phyloP scores from a whole-genome alignment of 352 stramenopile species.

The Globisporangium uncinulatum region DNA sequence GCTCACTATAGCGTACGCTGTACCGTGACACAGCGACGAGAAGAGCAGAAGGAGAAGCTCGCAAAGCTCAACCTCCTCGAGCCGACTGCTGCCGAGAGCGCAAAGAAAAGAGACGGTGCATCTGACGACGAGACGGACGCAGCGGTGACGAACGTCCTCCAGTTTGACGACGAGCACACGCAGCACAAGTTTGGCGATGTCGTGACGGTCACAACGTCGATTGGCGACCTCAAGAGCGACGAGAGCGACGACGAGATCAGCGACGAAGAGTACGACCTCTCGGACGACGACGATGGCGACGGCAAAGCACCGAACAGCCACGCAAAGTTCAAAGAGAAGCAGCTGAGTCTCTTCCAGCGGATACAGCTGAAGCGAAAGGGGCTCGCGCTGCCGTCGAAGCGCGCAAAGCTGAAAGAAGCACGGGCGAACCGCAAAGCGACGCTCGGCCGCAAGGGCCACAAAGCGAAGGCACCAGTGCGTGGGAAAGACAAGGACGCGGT shows the following conservation, averaged over 20 bases:
- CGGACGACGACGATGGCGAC: slow-evolving; percentile 31
- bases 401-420: slow-evolving; percentile 78
- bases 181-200: slow-evolving; percentile 84
- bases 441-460: slow-evolving; percentile 24
- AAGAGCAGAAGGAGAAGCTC: slow-evolving; percentile 75
- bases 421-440: slow-evolving; percentile 65
- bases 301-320: slow-evolving; percentile 12
- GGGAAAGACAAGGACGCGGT: slow-evolving; percentile 41
- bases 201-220: slow-evolving; percentile 80
- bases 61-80: slow-evolving; percentile 49
- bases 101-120: slow-evolving; percentile 21
- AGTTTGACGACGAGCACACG: slow-evolving; percentile 78
- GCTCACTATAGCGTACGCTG: neutral
- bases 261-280: slow-evolving; percentile 55
- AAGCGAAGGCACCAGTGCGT: slow-evolving; percentile 7
- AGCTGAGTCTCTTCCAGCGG: slow-evolving; percentile 82
- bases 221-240: slow-evolving; percentile 76
- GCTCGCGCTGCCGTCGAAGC: slow-evolving; percentile 76
- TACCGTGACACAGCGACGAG: slow-evolving; percentile 31
- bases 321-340: slow-evolving; percentile 43
- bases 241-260: slow-evolving; percentile 57
- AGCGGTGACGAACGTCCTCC: slow-evolving; percentile 58
- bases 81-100: slow-evolving; percentile 19
- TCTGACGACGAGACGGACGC: slow-evolving; percentile 20
- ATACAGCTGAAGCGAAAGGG: slow-evolving; percentile 84